These are phyloP conservation scores for Aspergillus phoenicis DNA, from an alignment of 2,329 filamentous ascomycete genomes.

Conservation along the genomic window DNA sequence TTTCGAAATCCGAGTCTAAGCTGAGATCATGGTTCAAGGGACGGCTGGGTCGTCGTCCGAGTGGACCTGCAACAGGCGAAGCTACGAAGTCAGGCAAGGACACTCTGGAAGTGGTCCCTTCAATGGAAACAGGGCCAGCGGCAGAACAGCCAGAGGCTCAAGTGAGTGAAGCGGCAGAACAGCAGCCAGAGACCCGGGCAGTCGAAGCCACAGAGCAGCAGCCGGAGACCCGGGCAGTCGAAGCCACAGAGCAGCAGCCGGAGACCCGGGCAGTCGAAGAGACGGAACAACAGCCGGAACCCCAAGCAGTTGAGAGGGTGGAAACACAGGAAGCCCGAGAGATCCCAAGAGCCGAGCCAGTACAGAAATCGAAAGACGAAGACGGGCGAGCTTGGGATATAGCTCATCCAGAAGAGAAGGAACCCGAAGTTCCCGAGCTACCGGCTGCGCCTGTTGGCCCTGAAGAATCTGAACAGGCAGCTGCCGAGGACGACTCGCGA, in stretches of 20 bases:
- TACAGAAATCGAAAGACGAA: neutral
- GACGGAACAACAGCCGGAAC: neutral
- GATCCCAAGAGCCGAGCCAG: neutral
- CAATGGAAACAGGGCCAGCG: neutral
- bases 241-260: neutral
- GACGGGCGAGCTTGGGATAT: conserved; percentile 2
- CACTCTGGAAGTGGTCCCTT: neutral
- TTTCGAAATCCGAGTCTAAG: conserved; percentile 31
- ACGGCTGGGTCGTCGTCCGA: conserved; percentile 32
- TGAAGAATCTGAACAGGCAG: neutral
- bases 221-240: neutral
- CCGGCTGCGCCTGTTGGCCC: conserved; percentile 3
- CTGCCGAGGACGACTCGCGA: conserved; percentile 20
- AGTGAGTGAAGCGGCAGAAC: neutral
- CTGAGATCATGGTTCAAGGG: conserved; percentile 40
- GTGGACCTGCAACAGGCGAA: conserved; percentile 24
- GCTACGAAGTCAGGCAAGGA: conserved; percentile 9
- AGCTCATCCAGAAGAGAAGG: neutral
- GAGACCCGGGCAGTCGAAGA: neutral
- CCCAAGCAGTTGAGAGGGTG: neutral
- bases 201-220: neutral
- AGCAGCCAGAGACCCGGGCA: neutral
- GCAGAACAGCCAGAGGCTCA: neutral
- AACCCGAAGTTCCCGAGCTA: conserved; percentile 4
- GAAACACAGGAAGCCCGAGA: neutral